Conservation (phyloP, 768 basidiomycete species). For the Trametes meyenii region DNA sequence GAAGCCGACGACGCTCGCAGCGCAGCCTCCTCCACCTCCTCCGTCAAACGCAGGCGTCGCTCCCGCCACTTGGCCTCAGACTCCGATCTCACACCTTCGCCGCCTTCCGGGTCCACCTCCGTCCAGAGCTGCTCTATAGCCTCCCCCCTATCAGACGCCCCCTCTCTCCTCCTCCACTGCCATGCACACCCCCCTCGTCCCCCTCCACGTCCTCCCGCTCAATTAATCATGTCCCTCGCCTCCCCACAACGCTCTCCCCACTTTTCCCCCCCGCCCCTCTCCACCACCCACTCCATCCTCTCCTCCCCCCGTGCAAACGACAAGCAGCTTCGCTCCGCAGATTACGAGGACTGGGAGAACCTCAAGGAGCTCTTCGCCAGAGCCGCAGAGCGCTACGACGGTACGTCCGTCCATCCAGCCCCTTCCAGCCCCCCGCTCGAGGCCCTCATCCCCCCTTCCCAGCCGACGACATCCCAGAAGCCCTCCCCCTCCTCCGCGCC, state of each 20-base stretch:
- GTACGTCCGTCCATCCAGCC: slow-evolving; percentile 39
- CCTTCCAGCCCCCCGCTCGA: not conserved
- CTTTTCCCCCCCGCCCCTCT: slow-evolving; percentile 4
- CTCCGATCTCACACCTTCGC: slow-evolving; percentile 14
- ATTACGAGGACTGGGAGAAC: slow-evolving; percentile 64
- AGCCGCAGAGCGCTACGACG: slow-evolving; percentile 60
- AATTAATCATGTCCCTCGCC: slow-evolving; percentile 2
- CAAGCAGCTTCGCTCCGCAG: slow-evolving; percentile 22
- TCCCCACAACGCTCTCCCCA: not conserved
- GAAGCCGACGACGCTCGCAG: slow-evolving; percentile 26
- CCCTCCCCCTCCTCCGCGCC: slow-evolving; percentile 58
- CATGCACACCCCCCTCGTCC: not conserved
- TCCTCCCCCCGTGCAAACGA: slow-evolving; percentile 11
- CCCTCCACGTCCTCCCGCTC: not conserved
- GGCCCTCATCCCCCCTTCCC: not conserved
- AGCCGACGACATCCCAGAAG: slow-evolving; percentile 48
- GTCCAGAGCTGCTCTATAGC: slow-evolving; percentile 5
- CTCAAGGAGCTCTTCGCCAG: slow-evolving; percentile 63
- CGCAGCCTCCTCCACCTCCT: slow-evolving; percentile 26
- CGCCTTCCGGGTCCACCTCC: slow-evolving; percentile 9
- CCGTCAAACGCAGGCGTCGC: slow-evolving; percentile 32
- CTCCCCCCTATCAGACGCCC: slow-evolving; percentile 15
- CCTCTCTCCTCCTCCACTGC: slow-evolving; percentile 12
- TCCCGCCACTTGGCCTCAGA: slow-evolving; percentile 25
- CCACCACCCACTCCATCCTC: slow-evolving; percentile 8